These are phyloP conservation scores for Raffaelea ambrosiae DNA, from an alignment of 2,329 filamentous ascomycete genomes.

Conservation along the genomic window DNA sequence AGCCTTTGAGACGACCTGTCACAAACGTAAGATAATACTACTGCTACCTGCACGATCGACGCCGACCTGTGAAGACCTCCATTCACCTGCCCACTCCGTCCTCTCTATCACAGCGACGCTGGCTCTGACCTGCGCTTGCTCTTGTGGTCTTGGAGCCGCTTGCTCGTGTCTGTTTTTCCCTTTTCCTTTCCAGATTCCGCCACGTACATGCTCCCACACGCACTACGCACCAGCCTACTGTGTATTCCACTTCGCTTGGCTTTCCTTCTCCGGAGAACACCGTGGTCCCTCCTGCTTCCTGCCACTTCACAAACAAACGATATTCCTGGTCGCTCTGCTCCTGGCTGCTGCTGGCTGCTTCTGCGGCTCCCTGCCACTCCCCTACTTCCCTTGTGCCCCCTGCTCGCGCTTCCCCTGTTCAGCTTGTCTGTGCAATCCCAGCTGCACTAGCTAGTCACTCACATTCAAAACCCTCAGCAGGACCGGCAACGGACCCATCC, in stretches of 20 bases:
- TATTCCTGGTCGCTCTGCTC: no score
- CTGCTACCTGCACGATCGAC: no score
- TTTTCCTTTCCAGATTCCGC: background rate
- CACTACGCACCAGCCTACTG: background rate
- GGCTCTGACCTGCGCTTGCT: background rate
- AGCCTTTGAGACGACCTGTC: constrained; percentile 1
- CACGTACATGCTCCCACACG: background rate
- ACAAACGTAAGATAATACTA: constrained; percentile 4
- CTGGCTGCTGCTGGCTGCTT: background rate
- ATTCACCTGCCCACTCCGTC: background rate
- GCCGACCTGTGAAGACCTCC: background rate
- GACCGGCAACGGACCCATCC: no score
- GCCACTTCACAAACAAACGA: no score
- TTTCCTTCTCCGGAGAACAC: no score
- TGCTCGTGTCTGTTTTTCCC: constrained; percentile 7
- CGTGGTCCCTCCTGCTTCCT: no score
- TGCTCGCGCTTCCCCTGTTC: constrained; percentile 2
- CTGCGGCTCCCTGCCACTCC: background rate
- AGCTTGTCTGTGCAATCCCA: background rate
- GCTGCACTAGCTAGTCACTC: background rate
- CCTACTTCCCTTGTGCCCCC: background rate
- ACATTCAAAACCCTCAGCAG: no score
- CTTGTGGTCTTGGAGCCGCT: background rate
- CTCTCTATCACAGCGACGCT: background rate
- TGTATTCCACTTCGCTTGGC: no score